Percentiles rank a stretch among this genome's conserved stretches.
These are phyloP conservation scores for Talaromyces albobiverticillius DNA, from an alignment of 2,329 filamentous ascomycete species.

Conservation along the genomic window DNA sequence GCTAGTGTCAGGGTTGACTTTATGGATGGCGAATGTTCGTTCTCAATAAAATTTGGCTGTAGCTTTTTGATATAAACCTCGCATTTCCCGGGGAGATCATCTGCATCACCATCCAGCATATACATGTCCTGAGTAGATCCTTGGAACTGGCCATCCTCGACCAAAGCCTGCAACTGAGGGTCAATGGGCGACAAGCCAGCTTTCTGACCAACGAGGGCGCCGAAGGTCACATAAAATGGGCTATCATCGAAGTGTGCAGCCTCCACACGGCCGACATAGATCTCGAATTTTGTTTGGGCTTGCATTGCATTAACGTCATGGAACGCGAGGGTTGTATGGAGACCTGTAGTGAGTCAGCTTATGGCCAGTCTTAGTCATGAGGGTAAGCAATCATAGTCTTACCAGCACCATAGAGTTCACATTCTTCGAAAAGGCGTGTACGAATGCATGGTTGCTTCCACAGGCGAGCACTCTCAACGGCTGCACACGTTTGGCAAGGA, in stretches of 20 bases:
- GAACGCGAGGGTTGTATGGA: conserved; percentile 54
- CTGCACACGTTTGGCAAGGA: conserved; percentile 58
- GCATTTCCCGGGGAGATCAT: conserved; percentile 52
- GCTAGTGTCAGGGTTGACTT: conserved; percentile 46
- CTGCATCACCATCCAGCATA: conserved; percentile 49
- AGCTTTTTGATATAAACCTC: conserved; percentile 54
- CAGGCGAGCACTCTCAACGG: conserved; percentile 58
- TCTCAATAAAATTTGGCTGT: conserved; percentile 44
- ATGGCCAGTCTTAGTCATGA: not conserved
- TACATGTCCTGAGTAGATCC: conserved; percentile 41
- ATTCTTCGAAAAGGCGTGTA: conserved; percentile 57
- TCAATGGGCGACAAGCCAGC: conserved; percentile 35
- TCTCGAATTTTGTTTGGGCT: conserved; percentile 47
- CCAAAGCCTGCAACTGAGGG: conserved; percentile 40
- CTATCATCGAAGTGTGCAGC: conserved; percentile 55
- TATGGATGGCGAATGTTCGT: conserved; percentile 52
- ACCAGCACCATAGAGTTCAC: conserved; percentile 56
- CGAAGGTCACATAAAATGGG: conserved; percentile 48
- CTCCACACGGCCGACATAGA: conserved; percentile 53
- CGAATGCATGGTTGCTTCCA: conserved; percentile 62
- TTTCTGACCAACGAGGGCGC: conserved; percentile 38
- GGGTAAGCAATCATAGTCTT: conserved; percentile 10
- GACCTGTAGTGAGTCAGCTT: conserved; percentile 28
- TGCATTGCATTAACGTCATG: conserved; percentile 50
- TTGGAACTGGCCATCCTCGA: conserved; percentile 38